Evolutionary conservation across 2,329 filamentous ascomycete species (phyloP).

Genomic region (Metarhizium humberi): DNA sequence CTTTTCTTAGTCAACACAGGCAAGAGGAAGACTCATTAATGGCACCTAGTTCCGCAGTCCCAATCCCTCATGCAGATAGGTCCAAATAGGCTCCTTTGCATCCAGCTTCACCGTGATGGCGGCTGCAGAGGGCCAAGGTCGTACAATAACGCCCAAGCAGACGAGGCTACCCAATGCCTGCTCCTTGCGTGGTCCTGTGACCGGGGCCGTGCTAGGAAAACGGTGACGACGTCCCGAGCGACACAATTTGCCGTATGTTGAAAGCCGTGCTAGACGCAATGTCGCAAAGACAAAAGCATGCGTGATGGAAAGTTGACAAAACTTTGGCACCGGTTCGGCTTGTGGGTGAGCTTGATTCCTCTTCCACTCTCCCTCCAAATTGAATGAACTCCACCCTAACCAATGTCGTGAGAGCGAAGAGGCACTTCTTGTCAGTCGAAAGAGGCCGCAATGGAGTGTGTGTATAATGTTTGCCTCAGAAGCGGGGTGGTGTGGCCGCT

Average conservation of each 20-base stretch:
- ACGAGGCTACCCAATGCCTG: not conserved
- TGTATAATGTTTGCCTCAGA: not conserved
- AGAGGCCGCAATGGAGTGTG: not conserved
- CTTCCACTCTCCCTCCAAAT: not conserved
- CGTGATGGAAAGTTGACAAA: not conserved
- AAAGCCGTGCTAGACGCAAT: not conserved
- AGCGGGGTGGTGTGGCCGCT: constrained; percentile 3
- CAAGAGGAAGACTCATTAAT: not conserved
- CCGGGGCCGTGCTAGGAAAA: not conserved
- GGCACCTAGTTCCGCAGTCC: not conserved
- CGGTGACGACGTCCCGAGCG: not conserved
- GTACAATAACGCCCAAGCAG: not conserved
- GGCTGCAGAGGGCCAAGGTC: not conserved
- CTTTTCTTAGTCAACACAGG: not conserved
- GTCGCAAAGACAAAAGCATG: not conserved
- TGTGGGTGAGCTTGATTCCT: not conserved
- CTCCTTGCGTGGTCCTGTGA: not conserved
- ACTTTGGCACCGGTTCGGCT: not conserved
- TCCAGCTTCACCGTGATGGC: not conserved
- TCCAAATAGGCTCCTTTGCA: not conserved
- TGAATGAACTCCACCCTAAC: not conserved
- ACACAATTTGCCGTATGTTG: not conserved
- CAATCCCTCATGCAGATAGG: not conserved
- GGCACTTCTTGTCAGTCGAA: not conserved
- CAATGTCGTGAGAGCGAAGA: not conserved